Conservation (phyloP, 1,139 yeast species). For the Suhomyces coccinellae region DNA sequence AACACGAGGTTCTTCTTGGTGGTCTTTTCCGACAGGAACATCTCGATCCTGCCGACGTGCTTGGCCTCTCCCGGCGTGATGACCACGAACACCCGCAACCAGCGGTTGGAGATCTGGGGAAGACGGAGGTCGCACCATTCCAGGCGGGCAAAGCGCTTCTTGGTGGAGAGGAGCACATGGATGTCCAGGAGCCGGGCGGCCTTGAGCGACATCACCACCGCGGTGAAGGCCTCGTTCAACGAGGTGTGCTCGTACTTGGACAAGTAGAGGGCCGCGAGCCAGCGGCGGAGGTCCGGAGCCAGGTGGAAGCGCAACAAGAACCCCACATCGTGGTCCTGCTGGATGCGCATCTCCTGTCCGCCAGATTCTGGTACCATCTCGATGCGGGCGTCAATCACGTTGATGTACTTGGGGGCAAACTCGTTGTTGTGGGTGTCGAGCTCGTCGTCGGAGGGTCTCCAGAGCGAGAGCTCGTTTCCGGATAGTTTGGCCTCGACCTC, state of each 20-base stretch:
- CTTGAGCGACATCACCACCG: constrained; percentile 54
- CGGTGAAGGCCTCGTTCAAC: constrained; percentile 57
- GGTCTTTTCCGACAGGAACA: constrained; percentile 44
- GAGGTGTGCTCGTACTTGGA: constrained; percentile 52
- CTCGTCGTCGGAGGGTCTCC: constrained; percentile 38
- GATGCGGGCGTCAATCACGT: constrained; percentile 48
- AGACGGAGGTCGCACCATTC: constrained; percentile 61
- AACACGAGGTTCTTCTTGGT: constrained; percentile 49
- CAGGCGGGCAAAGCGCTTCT: constrained; percentile 43
- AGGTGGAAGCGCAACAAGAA: constrained; percentile 34
- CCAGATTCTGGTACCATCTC: constrained; percentile 19
- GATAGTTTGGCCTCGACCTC: constrained; percentile 48
- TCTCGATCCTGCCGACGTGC: constrained; percentile 48
- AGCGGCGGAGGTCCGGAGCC: constrained; percentile 35
- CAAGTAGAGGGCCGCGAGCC: constrained; percentile 49
- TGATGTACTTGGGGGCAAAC: constrained; percentile 47
- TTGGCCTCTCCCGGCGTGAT: constrained; percentile 44
- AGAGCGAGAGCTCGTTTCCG: constrained; percentile 54
- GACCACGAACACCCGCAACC: constrained; percentile 53
- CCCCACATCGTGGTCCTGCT: constrained; percentile 38
- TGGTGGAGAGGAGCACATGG: constrained; percentile 50
- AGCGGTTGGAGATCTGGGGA: constrained; percentile 55
- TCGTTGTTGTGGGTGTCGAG: constrained; percentile 32
- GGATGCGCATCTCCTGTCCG: constrained; percentile 30
- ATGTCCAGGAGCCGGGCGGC: constrained; percentile 56